Base-by-base conservation (phyloP, 2,329 filamentous ascomycete genomes). In the Alternaria novae-zelandiae region DNA sequence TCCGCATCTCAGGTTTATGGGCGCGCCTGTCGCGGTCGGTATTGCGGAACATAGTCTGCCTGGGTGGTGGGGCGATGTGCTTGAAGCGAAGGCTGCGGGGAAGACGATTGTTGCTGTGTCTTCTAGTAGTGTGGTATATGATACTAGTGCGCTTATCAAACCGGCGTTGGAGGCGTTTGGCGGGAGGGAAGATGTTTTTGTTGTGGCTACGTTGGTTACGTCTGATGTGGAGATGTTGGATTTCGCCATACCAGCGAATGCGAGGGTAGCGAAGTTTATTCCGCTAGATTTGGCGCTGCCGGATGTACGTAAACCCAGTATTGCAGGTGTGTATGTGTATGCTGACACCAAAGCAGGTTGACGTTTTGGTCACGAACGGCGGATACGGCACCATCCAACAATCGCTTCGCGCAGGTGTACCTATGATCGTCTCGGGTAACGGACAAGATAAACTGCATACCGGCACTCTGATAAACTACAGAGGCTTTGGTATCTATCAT, bases 361-460 rank as follows among this genome's bases (percentile, higher is more conserved):
- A 70, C 25, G 78, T 83, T 2, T 82, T 86, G 15, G 76, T 86
- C 21, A 79, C 79, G 12, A 86, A 85, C 49, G 84, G 80, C 5
- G 83, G 84, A 7, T 86, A 84, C 58, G 82, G 84, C 5, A 83
- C 82, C 1, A 78, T 84, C 54, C 77, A 80, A 25, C 83, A 86
- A 59, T 80, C 80, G 3, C 70, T 85, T 3, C 76, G 79, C 36
- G 81, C 83, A 59, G 82, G 83, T 0, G 81, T 85, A 17, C 83
- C 84, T 1, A 79, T 85, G 70, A 79, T 86, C 4, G 69, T 85
- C 23, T 80, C 82, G 0, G 84, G 84, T 0, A 69, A 74, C 15
- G 76, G 68, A 4, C 78, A 79, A 53, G 67, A 74, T 78, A 17
- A 82, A 81, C 71, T 76, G 5, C 82, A 86, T 67, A 79, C 82